Base-by-base conservation (phyloP, 1,139 yeast species). In the Blastobotrys buckinghamii region DNA sequence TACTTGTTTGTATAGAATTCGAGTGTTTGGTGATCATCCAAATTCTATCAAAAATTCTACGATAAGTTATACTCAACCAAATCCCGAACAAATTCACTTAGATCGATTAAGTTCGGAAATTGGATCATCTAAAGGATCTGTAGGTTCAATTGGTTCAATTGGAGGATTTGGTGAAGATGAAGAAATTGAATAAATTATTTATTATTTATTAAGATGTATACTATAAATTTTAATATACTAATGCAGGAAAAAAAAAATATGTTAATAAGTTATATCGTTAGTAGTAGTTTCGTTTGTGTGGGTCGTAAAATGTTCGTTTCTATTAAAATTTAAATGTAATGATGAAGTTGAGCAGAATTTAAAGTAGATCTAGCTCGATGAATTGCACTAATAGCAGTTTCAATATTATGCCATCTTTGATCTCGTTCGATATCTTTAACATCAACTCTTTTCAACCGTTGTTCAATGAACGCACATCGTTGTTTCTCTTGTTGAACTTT, bases 401-500 rank as follows among this genome's bases (percentile, higher is more conserved):
- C 67, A 8, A 65, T 57, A n/a, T 55, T 54, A 37, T 52, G 56
- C 35, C 65, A 58, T 13, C 67, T 50, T 36, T 58, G 58, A 78
- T 77, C 51, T 80, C 78, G 13, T 16, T 49, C 50, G 4, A 50
- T 16, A 15, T 42, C 42, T 27, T 49, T 52, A 10, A 50, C 43
- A 22, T 40, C 47, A 22, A 50, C 34, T 4, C 47, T 47, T 34
- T 51, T 45, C 15, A 50, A 40, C 16, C 44, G 44, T 22, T 45
- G 39, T 37, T 51, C 53, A 12, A 32, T 24, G 2, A 10, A 32
- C 19, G 43, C 44, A 37, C 41, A 30, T 37, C 40, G 38, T 34
- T 45, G 45, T 16, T 36, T 41, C 26, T 33, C 48, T 4, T 40
- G 22, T 27, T 34, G 49, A 26, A 86, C 95, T 85, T 84, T 84